phyloP scores from a whole-genome alignment of 2,329 filamentous ascomycete genomes.

The Beauveria medogensis region DNA sequence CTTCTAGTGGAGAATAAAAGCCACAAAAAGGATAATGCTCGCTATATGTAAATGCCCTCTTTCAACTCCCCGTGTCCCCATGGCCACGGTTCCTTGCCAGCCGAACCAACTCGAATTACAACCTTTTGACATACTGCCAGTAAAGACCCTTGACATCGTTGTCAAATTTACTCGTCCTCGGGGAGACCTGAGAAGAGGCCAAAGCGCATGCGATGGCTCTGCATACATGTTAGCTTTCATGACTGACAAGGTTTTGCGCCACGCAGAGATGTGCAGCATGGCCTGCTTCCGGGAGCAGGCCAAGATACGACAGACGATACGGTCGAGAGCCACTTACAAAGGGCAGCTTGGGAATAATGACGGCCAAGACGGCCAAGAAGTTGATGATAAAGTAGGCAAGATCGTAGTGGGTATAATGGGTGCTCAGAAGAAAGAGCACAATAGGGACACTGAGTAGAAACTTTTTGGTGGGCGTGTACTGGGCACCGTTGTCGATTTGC shows the following conservation, averaged over 20 bases:
- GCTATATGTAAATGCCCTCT: conserved; percentile 24
- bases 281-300: neutral
- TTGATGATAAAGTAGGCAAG: conserved; percentile 96
- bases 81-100: conserved; percentile 2
- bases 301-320: neutral
- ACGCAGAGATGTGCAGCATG: neutral
- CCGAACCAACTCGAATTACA: conserved; percentile 6
- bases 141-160: neutral
- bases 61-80: conserved; percentile 10
- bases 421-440: conserved; percentile 88
- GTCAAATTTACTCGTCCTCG: conserved; percentile 40
- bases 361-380: conserved; percentile 81
- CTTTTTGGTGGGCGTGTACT: conserved; percentile 98
- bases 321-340: conserved; percentile 58
- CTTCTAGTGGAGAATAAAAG: conserved; percentile 13
- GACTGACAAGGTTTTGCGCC: neutral
- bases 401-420: conserved; percentile 98
- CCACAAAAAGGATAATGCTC: conserved; percentile 27
- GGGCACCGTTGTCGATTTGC: conserved; percentile 97
- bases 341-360: conserved; percentile 93
- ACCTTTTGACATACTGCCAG: conserved; percentile 1
- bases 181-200: conserved; percentile 63
- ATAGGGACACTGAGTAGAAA: conserved; percentile 94
- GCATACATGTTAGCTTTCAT: conserved; percentile 20
- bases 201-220: conserved; percentile 74